Conservation (phyloP, 768 basidiomycete species). For the Thelephora aurantiotincta region DNA sequence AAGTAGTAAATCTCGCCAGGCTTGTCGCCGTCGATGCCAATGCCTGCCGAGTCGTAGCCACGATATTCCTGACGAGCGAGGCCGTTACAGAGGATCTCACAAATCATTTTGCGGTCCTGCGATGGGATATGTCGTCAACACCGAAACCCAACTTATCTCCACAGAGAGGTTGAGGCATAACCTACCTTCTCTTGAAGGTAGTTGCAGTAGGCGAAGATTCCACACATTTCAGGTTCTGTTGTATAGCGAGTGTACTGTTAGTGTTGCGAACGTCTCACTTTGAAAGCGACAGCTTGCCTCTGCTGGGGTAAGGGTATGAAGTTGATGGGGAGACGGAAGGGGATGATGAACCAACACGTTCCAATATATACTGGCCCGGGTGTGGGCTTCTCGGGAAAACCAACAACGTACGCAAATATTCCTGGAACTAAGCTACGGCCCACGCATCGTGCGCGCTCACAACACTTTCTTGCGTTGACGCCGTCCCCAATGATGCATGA, state of each 20-base stretch:
- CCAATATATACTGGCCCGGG: background rate
- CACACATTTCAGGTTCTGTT: slow-evolving; percentile 46
- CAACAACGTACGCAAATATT: slow-evolving; percentile 2
- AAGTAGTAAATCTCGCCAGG: slow-evolving; percentile 66
- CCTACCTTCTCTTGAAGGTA: slow-evolving; percentile 88
- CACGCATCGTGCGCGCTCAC: no score
- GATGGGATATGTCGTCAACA: background rate
- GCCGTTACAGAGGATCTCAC: slow-evolving; percentile 83
- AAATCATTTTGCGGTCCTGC: slow-evolving; percentile 79
- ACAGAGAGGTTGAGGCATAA: slow-evolving; percentile 6
- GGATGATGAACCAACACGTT: no score
- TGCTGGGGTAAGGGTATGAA: slow-evolving; percentile 5
- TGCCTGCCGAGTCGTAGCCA: slow-evolving; percentile 92
- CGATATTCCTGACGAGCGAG: slow-evolving; percentile 95
- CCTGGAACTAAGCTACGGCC: no score
- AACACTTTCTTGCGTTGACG: no score
- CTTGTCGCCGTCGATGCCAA: slow-evolving; percentile 86
- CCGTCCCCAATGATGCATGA: no score
- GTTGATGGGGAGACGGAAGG: background rate
- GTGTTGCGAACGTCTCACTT: background rate
- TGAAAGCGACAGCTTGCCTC: slow-evolving; percentile 1
- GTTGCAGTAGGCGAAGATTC: slow-evolving; percentile 95
- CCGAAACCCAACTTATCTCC: background rate
- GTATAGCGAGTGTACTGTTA: slow-evolving; percentile 1
- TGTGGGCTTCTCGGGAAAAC: background rate